Evolutionary conservation across 1,284 basidiomycete genomes (phyloP), one percentile per base, ranked within the genome.

Genomic region (Psilocybe mexicana): DNA sequence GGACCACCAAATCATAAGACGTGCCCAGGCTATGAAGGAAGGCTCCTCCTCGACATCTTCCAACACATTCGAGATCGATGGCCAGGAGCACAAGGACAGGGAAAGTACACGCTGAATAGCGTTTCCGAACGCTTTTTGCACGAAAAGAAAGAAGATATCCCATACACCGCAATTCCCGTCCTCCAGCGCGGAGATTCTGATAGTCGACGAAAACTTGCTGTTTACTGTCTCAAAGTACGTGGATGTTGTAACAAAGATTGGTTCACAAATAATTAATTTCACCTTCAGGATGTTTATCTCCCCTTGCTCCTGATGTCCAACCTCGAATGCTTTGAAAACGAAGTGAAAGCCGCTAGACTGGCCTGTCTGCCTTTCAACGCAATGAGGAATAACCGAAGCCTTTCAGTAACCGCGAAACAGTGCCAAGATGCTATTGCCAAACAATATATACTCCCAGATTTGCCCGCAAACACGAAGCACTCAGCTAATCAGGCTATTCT

Each of bases 71-170:
- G 94, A 65, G 83, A 93, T 57, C 90, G 94, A 68, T 86, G 94
- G 43, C 60, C 58, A 74, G 93, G 93, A 68, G 78, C 94, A 1
- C 82, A 35, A 44, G 62, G 61, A 5, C 33, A 57, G 36, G 67
- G 93, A 43, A 90, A 87, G 63, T 95, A 94, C 69, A 92, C 91
- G 2, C 84, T 96, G 64, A 94, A 94, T 70, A 86, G 90, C 2
- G 92, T 96, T 46, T 94, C 93, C 68, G 87, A 89, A 6, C 90
- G 90, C 64, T 96, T 95, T 72, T 77, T 96, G 2, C 90, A 90
- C 24, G 91, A 96, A 68, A 92, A 93, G 70, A 96, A 96, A 72
- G 93, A 96, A 67, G 93, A 95, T 62, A 92, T 96, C 24, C 90
- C 93, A 63, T 87, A 94, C 67, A 93, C 90, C 1, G 89, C 94